Base-by-base conservation (phyloP, 2,329 filamentous ascomycete species). In the Penicillium sp. region DNA sequence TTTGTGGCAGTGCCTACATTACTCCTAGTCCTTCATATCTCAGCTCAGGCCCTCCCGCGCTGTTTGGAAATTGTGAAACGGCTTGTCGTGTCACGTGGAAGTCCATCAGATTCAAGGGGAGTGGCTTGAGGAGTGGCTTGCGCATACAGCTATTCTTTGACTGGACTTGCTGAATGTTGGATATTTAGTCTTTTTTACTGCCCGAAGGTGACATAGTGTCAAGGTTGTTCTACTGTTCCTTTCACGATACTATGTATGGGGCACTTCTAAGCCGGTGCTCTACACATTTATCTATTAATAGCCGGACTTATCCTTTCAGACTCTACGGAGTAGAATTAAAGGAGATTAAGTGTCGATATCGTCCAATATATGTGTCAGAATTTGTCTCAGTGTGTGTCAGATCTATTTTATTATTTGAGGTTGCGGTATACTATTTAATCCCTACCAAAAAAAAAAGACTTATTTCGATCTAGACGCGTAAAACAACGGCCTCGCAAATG, bases 51-150 rank as follows among this genome's bases (percentile, higher is more conserved):
- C 55, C 55, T 34, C 52, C 19, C 41, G 16, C 19, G 50, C 41
- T 57, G 54, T 59, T 58, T 60, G 38, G 16, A 34, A 19, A 55
- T 52, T 29, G 40, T 62, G 61, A 63, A 62, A 63, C 60, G 29
- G 29, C 31, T n/a, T 49, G 34, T 40, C 15, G 51, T 60, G 41
- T 63, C 57, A 62, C 59, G 57, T 60, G 57, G 31, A 29, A 19
- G n/a, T 44, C 27, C 25, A 41, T 44, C 33, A 16, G n/a, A 55
- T 43, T 55, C n/a, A n/a, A n/a, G n/a, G 23, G 9, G 13, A 41
- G 23, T 15, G 25, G 31, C 29, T 25, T 48, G 19, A 29, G 16
- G 19, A 41, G 23, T 31, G 39, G 33, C 52, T 39, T 36, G 23
- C 43, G 10, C 6, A 31, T 31, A 23, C 19, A 47, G 29, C 21